These are phyloP conservation scores for Colletotrichum trifolii DNA, from an alignment of 2,329 filamentous ascomycete species.

Conservation along the genomic window DNA sequence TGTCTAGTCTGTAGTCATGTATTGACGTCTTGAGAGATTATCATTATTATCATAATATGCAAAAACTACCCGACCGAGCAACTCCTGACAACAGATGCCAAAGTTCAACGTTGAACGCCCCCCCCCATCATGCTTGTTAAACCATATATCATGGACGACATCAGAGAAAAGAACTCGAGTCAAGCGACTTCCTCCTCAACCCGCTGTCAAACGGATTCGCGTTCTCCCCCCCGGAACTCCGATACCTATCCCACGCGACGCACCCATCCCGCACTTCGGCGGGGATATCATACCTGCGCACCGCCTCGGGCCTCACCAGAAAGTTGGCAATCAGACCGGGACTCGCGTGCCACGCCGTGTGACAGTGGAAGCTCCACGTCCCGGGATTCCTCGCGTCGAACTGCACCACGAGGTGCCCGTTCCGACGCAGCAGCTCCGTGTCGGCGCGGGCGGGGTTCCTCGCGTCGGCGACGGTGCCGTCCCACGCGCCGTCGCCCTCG, in stretches of 20 bases:
- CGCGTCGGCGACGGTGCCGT: constrained; percentile 27
- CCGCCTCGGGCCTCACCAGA: constrained; percentile 16
- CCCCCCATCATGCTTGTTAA: too few relatives aligned
- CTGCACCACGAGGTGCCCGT: constrained; percentile 56
- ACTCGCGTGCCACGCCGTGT: constrained; percentile 62
- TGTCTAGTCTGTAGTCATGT: too few relatives aligned
- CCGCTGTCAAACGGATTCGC: constrained; percentile 30
- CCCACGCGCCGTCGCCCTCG: constrained; percentile 47
- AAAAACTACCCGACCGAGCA: too few relatives aligned
- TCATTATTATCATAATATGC: too few relatives aligned
- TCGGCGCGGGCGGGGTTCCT: constrained; percentile 26
- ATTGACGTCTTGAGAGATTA: too few relatives aligned
- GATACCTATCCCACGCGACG: constrained; percentile 19
- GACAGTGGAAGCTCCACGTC: constrained; percentile 56
- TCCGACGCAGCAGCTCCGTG: constrained; percentile 24
- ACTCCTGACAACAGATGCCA: too few relatives aligned
- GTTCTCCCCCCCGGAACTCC: constrained; percentile 7
- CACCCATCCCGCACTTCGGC: constrained; percentile 14
- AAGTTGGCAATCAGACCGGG: constrained; percentile 31
- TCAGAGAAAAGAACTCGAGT: not conserved
- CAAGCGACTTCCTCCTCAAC: not conserved
- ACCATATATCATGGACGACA: too few relatives aligned
- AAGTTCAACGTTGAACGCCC: too few relatives aligned
- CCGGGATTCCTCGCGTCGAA: constrained; percentile 58
- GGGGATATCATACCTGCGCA: constrained; percentile 16